phyloP scores from a whole-genome alignment of 2,329 filamentous ascomycete genomes.

The Penicillium sp. region DNA sequence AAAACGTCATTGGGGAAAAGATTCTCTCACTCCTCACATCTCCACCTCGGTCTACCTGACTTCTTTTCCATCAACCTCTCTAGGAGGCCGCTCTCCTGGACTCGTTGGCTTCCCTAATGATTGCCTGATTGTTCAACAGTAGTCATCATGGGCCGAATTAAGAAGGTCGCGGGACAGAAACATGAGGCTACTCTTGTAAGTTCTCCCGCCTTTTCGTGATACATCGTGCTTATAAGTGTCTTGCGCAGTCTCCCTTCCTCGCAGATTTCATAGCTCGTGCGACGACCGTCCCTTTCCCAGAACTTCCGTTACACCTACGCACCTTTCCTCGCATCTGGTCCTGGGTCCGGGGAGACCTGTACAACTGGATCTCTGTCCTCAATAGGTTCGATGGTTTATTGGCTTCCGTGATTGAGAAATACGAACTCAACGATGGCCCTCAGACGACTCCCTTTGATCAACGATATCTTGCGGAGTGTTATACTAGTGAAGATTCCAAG shows the following conservation, averaged over 20 bases:
- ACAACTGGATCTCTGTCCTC: constrained; percentile 95
- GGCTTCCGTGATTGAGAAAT: constrained; percentile 78
- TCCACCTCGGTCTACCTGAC: constrained; percentile 35
- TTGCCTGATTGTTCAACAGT: constrained; percentile 39
- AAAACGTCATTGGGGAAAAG: constrained; percentile 44
- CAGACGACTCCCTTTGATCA: constrained; percentile 75
- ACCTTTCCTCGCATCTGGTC: constrained; percentile 90
- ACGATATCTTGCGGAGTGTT: constrained; percentile 38
- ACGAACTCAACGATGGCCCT: constrained; percentile 78
- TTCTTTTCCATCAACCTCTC: constrained; percentile 28
- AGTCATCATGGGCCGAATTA: constrained; percentile 57
- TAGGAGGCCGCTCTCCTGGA: constrained; percentile 34
- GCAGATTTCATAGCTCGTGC: constrained; percentile 77
- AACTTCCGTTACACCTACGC: constrained; percentile 76
- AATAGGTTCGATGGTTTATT: constrained; percentile 93
- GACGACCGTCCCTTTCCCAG: constrained; percentile 67
- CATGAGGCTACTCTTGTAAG: constrained; percentile 58
- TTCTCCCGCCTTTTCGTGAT: constrained; percentile 18
- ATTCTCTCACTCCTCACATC: constrained; percentile 36
- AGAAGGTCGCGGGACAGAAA: constrained; percentile 57
- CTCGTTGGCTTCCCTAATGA: constrained; percentile 43
- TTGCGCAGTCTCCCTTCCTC: constrained; percentile 79
- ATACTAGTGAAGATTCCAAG: constrained; percentile 65
- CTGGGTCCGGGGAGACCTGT: constrained; percentile 91
- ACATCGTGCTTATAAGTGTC: neutral